These are phyloP conservation scores for Warburgia ugandensis DNA, from an alignment of 164 flowering plant species.

Conservation along the genomic window DNA sequence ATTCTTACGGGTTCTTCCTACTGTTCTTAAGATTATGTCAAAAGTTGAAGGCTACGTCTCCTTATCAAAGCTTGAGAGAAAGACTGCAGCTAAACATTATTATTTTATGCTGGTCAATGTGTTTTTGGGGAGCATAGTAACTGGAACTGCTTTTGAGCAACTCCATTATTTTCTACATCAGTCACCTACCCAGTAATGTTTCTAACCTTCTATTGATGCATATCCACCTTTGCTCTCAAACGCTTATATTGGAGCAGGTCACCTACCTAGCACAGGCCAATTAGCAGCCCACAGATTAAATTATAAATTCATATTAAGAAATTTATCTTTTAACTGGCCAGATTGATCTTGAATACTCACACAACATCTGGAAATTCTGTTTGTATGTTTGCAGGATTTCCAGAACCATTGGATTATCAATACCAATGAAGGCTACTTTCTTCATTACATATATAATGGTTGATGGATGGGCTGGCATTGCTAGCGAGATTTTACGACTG, in stretches of 20 bases:
- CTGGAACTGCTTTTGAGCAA: constrained; percentile 96
- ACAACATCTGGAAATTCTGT: too few relatives aligned
- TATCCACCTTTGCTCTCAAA: background rate
- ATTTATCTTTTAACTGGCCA: too few relatives aligned
- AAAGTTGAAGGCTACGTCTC: constrained; percentile 86
- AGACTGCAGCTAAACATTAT: constrained; percentile 81
- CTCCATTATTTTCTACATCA: constrained; percentile 83
- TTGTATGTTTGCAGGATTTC: constrained; percentile 76
- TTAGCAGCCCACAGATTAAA: too few relatives aligned
- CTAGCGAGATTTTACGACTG: constrained; percentile 81
- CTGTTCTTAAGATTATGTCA: constrained; percentile 81
- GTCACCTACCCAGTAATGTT: constrained; percentile 75
- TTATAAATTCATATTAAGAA: too few relatives aligned
- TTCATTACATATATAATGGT: constrained; percentile 96
- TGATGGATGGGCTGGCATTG: constrained; percentile 99
- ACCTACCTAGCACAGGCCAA: too few relatives aligned
- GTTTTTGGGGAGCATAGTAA: constrained; percentile 83
- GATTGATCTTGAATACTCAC: too few relatives aligned
- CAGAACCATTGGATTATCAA: constrained; percentile 87
- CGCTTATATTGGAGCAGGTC: too few relatives aligned
- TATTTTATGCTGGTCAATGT: constrained; percentile 95
- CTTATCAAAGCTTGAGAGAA: constrained; percentile 64
- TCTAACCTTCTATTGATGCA: constrained; percentile 3
- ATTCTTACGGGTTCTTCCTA: constrained; percentile 74
- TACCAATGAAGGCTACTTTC: constrained; percentile 98